phyloP scores from a whole-genome alignment of 768 basidiomycete species.

The Podaxis rugospora region DNA sequence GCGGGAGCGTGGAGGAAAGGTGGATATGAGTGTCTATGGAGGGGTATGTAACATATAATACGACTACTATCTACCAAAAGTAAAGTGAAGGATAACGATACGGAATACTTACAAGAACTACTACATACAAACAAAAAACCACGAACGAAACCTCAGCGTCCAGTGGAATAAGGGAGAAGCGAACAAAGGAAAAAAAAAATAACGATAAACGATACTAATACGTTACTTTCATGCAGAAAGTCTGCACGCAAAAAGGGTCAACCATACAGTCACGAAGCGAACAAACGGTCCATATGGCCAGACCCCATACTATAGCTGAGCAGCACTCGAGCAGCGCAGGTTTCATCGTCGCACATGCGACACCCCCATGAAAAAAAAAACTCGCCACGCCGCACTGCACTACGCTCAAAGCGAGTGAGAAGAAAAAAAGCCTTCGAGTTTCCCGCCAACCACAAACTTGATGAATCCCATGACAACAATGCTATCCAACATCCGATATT shows the following conservation, averaged over 20 bases:
- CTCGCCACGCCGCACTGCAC: background rate
- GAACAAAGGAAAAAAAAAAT: background rate
- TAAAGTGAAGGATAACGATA: background rate
- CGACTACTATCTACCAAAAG: background rate
- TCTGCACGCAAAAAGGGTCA: background rate
- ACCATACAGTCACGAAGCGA: background rate
- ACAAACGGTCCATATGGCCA: background rate
- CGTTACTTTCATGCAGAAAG: background rate
- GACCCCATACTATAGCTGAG: background rate
- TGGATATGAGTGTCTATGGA: background rate
- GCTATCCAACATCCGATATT: background rate
- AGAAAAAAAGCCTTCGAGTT: background rate
- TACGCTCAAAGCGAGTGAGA: background rate
- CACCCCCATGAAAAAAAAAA: background rate
- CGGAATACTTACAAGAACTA: background rate
- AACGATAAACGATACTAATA: slow-evolving; percentile 5
- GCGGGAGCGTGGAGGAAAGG: background rate
- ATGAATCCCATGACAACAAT: background rate
- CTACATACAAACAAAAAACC: background rate
- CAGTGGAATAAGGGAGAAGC: background rate
- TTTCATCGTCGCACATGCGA: background rate
- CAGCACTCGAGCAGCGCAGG: background rate
- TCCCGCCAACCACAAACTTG: background rate
- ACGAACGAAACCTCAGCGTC: background rate
- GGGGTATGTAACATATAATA: background rate